Evolutionary conservation across 1,284 basidiomycete species (phyloP).

Genomic region (Vanrija sp.): DNA sequence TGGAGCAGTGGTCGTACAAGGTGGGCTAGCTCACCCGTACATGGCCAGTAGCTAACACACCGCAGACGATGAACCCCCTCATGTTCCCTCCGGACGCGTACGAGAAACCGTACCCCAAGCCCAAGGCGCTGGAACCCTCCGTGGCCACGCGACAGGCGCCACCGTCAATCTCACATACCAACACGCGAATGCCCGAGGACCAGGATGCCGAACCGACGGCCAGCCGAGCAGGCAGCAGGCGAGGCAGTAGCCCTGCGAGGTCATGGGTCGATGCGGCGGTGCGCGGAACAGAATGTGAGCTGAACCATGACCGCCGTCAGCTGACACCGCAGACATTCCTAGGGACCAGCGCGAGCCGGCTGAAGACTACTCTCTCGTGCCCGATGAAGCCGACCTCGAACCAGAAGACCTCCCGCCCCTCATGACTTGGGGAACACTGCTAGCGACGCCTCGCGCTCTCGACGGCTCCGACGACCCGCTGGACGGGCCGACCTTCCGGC

Average conservation of each 20-base stretch:
- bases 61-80: slow-evolving; percentile 60
- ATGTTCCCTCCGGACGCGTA: slow-evolving; percentile 92
- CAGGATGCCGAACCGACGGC: slow-evolving; percentile 28
- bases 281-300: slow-evolving; percentile 58
- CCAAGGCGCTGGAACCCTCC: not conserved
- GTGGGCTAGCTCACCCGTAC: slow-evolving; percentile 50
- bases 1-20: slow-evolving; percentile 85
- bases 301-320: not conserved
- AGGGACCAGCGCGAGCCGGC: not conserved
- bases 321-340: slow-evolving; percentile 2
- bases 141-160: slow-evolving; percentile 54
- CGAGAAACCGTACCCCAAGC: slow-evolving; percentile 62
- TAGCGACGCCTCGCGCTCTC: slow-evolving; percentile 73
- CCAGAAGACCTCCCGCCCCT: slow-evolving; percentile 78
- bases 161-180: slow-evolving; percentile 67
- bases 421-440: slow-evolving; percentile 89
- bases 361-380: not conserved
- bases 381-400: slow-evolving; percentile 50
- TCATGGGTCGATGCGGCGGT: slow-evolving; percentile 86
- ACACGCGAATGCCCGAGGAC: slow-evolving; percentile 72
- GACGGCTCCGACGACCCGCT: slow-evolving; percentile 59
- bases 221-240: slow-evolving; percentile 51
- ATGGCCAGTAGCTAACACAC: not conserved
- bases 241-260: slow-evolving; percentile 75
- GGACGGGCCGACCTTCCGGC: slow-evolving; percentile 60